These are phyloP conservation scores for Suillus tomentosus DNA, from an alignment of 768 basidiomycete species.

Conservation along the genomic window DNA sequence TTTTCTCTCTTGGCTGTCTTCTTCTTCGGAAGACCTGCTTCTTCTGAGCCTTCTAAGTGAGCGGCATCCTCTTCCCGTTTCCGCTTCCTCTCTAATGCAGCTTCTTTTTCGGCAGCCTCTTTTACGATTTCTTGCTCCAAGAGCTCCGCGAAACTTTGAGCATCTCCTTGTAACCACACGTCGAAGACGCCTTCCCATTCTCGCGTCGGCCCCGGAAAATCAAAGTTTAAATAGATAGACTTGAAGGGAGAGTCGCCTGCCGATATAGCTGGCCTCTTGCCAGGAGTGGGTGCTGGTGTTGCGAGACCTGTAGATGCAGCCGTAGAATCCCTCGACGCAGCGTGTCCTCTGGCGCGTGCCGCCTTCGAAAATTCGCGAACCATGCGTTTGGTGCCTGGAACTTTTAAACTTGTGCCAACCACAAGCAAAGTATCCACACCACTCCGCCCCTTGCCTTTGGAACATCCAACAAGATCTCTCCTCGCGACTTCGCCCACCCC, in stretches of 20 bases:
- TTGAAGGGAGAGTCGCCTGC: constrained; percentile 60
- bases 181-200: constrained; percentile 94
- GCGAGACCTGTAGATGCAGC: constrained; percentile 31
- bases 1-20: constrained; percentile 25
- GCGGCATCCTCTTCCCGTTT: constrained; percentile 53
- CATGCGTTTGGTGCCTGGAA: constrained; percentile 91
- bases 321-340: constrained; percentile 36
- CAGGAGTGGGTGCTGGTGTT: constrained; percentile 52
- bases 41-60: constrained; percentile 10
- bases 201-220: constrained; percentile 80
- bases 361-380: constrained; percentile 87
- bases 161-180: constrained; percentile 86
- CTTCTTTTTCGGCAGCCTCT: constrained; percentile 55
- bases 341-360: constrained; percentile 53
- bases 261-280: constrained; percentile 31
- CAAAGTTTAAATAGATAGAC: constrained; percentile 82
- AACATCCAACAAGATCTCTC: constrained; percentile 74
- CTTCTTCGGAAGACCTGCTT: constrained; percentile 10
- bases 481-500: constrained; percentile 84
- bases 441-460: constrained; percentile 64
- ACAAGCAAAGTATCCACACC: constrained; percentile 86
- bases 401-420: constrained; percentile 85
- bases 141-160: constrained; percentile 72
- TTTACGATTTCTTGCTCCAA: constrained; percentile 60
- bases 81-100: constrained; percentile 55